phyloP scores from a whole-genome alignment of 768 basidiomycete species.

The Piloderma croceum region DNA sequence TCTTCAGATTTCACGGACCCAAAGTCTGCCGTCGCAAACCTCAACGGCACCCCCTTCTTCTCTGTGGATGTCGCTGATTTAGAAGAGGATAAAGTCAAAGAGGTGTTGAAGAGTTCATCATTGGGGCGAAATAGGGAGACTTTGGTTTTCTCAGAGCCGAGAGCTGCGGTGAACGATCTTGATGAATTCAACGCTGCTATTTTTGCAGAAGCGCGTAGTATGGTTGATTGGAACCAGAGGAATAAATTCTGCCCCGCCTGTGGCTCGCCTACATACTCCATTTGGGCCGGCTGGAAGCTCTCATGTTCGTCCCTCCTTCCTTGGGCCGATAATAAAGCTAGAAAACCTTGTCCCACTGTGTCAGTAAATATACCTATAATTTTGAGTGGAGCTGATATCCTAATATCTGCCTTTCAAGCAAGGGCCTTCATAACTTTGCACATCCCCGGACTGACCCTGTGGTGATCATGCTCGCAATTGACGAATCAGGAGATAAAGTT shows the following conservation, averaged over 20 bases:
- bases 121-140: constrained; percentile 31
- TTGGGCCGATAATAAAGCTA: constrained; percentile 60
- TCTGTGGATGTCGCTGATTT: constrained; percentile 62
- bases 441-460: constrained; percentile 84
- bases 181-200: constrained; percentile 65
- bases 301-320: constrained; percentile 71
- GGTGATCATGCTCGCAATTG: constrained; percentile 85
- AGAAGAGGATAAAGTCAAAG: constrained; percentile 35
- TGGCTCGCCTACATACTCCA: constrained; percentile 71
- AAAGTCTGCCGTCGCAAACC: constrained; percentile 45
- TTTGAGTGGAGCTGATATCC: constrained; percentile 5
- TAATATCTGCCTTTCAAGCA: constrained; percentile 37
- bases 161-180: constrained; percentile 50
- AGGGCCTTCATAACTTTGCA: constrained; percentile 81
- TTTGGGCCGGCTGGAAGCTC: constrained; percentile 97
- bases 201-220: constrained; percentile 70
- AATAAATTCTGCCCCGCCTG: constrained; percentile 94
- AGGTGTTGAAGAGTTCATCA: constrained; percentile 35
- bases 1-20: constrained; percentile 62
- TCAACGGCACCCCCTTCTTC: constrained; percentile 84
- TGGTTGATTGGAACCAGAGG: constrained; percentile 91
- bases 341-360: constrained; percentile 68
- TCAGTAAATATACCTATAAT: constrained; percentile 31
- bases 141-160: constrained; percentile 61
- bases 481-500: constrained; percentile 74